Base-by-base conservation (phyloP, 2,329 filamentous ascomycete species). In the Parastagonospora avenae region DNA sequence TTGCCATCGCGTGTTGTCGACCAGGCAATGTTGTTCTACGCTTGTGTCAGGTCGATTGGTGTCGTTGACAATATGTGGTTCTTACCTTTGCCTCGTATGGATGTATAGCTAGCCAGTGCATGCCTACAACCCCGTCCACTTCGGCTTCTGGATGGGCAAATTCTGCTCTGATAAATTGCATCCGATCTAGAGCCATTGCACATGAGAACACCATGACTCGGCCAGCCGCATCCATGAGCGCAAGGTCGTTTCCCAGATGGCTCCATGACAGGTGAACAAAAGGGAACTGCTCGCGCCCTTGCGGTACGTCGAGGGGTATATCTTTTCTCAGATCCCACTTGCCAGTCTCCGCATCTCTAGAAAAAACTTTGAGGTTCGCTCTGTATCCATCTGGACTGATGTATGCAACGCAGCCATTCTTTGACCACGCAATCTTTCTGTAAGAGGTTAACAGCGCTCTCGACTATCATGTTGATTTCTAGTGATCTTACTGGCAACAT, bases 371-470 rank as follows among this genome's bases (percentile, higher is more conserved):
- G 39, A 96, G 80, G 66, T 89, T 85, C 45, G 97, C 77, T 11
- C 80, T 81, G 41, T 82, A 82, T 27, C 90, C 89, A 73, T 92
- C 88, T 12, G 84, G 77, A 15, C 87, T 84, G 59, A 97, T 88
- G 46, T 87, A 88, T 27, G 92, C 92, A 60, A 97, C 90, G 52
- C 88, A 91, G 37, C 93, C 93, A 54, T 86, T 84, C 64, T 87
- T 92, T 9, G 93, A 96, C 92, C 93, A 97, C 28, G 89, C 86
- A 46, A 97, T 83, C 58, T 85, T 85, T 70, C 92, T 95, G 51
- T 19, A 14, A 16, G 33, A 6, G 28, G 41, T 65, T 24, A 62
- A 39, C 7, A 24, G 19, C 19, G 19, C 15, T 30, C 8, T 29
- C 14, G n/a, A 19, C 8, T 8, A 14, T 19, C 7, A 12, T 40